Percentiles rank a stretch among this genome's conserved stretches.
phyloP scores from a whole-genome alignment of 306 rosid species.

The Prunus fruticosa region DNA sequence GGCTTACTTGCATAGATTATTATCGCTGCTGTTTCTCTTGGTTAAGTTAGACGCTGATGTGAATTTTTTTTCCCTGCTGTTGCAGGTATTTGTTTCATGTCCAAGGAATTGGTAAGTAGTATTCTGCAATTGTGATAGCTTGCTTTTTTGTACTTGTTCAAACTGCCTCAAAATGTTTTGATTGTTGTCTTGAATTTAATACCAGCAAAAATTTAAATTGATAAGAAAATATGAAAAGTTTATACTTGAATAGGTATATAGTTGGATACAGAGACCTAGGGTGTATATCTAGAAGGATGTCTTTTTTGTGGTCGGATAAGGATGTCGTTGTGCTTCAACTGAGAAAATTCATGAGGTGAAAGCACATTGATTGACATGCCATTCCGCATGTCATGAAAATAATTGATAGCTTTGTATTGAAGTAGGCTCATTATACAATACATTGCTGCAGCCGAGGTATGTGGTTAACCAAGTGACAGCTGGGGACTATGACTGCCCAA shows the following conservation, averaged over 20 bases:
- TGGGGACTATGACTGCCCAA: slow-evolving; percentile 94
- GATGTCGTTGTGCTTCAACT: not conserved
- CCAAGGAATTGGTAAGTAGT: slow-evolving; percentile 85
- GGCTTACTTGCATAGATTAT: not conserved
- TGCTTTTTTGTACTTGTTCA: not conserved
- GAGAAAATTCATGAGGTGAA: not conserved
- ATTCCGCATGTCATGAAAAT: not conserved
- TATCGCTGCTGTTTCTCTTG: not conserved
- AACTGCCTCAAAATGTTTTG: not conserved
- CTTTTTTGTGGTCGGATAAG: too few relatives aligned
- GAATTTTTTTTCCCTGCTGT: slow-evolving; percentile 18
- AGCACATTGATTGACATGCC: not conserved
- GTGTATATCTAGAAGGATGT: not conserved
- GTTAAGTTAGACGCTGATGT: slow-evolving; percentile 29
- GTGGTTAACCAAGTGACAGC: slow-evolving; percentile 96
- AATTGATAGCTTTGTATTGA: not conserved
- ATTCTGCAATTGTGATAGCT: not conserved
- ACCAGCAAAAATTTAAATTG: not conserved
- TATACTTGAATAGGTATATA: not conserved
- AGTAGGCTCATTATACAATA: slow-evolving; percentile 11
- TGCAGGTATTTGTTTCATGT: slow-evolving; percentile 95
- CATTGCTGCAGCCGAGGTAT: slow-evolving; percentile 76
- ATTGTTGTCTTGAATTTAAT: not conserved
- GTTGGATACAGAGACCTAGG: not conserved
- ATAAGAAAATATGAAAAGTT: not conserved